These are phyloP conservation scores for Ophiostoma pallidulum DNA, from an alignment of 2,329 filamentous ascomycete genomes.

Conservation along the genomic window DNA sequence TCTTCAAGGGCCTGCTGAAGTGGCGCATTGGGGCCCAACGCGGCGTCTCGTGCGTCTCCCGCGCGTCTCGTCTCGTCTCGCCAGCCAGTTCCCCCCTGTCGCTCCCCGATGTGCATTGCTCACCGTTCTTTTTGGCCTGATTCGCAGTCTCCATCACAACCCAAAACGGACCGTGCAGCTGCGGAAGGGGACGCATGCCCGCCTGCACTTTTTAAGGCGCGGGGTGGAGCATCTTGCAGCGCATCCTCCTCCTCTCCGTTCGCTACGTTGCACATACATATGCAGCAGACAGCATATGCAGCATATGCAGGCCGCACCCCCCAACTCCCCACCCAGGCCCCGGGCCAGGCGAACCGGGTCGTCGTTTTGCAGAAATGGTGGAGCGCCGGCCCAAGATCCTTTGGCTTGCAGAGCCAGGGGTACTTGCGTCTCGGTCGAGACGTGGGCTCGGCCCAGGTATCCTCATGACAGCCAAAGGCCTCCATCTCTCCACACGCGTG, in stretches of 20 bases:
- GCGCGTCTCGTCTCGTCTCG: no score
- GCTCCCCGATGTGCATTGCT: not conserved
- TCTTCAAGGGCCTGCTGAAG: no score
- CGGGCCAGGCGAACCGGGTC: slow-evolving; percentile 2
- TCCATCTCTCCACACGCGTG: no score
- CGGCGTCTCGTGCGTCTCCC: not conserved
- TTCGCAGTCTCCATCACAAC: slow-evolving; percentile 9
- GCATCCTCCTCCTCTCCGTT: not conserved
- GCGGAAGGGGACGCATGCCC: not conserved
- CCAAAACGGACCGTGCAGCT: slow-evolving; percentile 1
- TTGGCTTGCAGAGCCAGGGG: no score
- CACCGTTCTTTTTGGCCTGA: slow-evolving; percentile 13
- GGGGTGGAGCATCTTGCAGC: slow-evolving; percentile 1
- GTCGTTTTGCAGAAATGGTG: slow-evolving; percentile 9
- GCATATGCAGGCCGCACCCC: slow-evolving; percentile 4
- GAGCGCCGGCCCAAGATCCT: no score
- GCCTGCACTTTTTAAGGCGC: not conserved
- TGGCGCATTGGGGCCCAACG: slow-evolving; percentile 5
- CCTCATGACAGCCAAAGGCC: not conserved
- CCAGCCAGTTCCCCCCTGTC: not conserved
- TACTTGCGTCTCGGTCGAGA: not conserved
- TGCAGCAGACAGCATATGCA: no score
- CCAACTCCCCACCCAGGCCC: slow-evolving; percentile 3
- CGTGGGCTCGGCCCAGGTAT: not conserved
- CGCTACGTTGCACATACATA: slow-evolving; percentile 1